Evolutionary conservation across 2,329 filamentous ascomycete species (phyloP).

Genomic region (Fusarium sp.): DNA sequence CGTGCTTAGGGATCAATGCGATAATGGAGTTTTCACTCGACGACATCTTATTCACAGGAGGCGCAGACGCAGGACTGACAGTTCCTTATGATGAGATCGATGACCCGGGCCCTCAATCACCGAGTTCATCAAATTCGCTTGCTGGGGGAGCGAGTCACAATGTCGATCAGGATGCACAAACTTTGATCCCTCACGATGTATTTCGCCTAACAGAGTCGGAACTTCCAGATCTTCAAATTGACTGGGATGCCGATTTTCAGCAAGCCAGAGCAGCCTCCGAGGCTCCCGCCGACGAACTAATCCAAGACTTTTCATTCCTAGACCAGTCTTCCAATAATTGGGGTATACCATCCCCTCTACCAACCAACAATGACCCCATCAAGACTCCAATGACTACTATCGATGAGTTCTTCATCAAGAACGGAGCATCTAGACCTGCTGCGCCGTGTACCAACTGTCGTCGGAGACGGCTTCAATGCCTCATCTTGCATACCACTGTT

Average conservation of each 20-base stretch:
- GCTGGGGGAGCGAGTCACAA: neutral
- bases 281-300: conserved; percentile 1
- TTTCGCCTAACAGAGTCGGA: neutral
- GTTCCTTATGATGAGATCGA: conserved; percentile 32
- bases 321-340: conserved; percentile 23
- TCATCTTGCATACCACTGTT: conserved; percentile 56
- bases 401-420: conserved; percentile 52
- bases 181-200: conserved; percentile 10
- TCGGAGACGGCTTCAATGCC: conserved; percentile 56
- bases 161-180: conserved; percentile 1
- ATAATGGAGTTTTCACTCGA: conserved; percentile 39
- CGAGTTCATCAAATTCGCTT: conserved; percentile 20
- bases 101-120: conserved; percentile 22
- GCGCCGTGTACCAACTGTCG: conserved; percentile 57
- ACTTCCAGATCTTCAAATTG: conserved; percentile 13
- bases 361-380: neutral
- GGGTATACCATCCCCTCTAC: conserved; percentile 17
- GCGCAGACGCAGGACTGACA: conserved; percentile 25
- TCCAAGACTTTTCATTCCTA: conserved; percentile 35
- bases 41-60: conserved; percentile 36
- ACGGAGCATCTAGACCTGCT: conserved; percentile 54
- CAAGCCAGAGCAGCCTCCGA: conserved; percentile 19
- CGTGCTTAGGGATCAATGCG: neutral
- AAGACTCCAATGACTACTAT: conserved; percentile 40
- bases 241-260: conserved; percentile 38